Evolutionary conservation across 768 basidiomycete species (phyloP).

Genomic region (Crassisporium funariophilum): DNA sequence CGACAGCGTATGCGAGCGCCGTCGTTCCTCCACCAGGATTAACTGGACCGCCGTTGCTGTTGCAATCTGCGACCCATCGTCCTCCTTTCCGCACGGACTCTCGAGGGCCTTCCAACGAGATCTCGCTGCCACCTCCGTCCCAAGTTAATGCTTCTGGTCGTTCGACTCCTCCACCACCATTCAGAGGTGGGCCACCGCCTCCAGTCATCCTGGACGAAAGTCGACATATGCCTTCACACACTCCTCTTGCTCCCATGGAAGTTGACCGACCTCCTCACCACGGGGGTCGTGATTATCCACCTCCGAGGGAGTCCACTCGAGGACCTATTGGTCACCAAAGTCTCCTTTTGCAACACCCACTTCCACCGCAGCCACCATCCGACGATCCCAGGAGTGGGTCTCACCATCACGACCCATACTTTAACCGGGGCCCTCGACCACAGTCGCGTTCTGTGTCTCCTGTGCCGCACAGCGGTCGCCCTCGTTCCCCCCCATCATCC

Average conservation of each 20-base stretch:
- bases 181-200: slow-evolving; percentile 82
- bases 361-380: slow-evolving; percentile 55
- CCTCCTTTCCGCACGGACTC: slow-evolving; percentile 69
- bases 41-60: slow-evolving; percentile 64
- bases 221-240: slow-evolving; percentile 66
- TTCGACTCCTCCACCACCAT: slow-evolving; percentile 59
- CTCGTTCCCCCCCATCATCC: slow-evolving; percentile 53
- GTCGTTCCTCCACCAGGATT: slow-evolving; percentile 72
- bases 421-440: slow-evolving; percentile 51
- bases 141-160: slow-evolving; percentile 47
- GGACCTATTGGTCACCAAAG: slow-evolving; percentile 59
- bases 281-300: slow-evolving; percentile 52
- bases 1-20: slow-evolving; percentile 87
- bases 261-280: slow-evolving; percentile 61
- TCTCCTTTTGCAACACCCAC: slow-evolving; percentile 66
- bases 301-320: slow-evolving; percentile 48
- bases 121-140: slow-evolving; percentile 63
- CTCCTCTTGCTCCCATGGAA: slow-evolving; percentile 80
- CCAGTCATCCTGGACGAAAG: slow-evolving; percentile 79
- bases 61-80: slow-evolving; percentile 54
- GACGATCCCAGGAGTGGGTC: slow-evolving; percentile 53
- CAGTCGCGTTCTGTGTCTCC: slow-evolving; percentile 66
- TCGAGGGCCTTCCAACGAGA: slow-evolving; percentile 58
- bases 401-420: slow-evolving; percentile 60
- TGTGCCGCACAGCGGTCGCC: slow-evolving; percentile 52